Conservation (phyloP, 169 alveolate species). For the Perkinsus chesapeaki region DNA sequence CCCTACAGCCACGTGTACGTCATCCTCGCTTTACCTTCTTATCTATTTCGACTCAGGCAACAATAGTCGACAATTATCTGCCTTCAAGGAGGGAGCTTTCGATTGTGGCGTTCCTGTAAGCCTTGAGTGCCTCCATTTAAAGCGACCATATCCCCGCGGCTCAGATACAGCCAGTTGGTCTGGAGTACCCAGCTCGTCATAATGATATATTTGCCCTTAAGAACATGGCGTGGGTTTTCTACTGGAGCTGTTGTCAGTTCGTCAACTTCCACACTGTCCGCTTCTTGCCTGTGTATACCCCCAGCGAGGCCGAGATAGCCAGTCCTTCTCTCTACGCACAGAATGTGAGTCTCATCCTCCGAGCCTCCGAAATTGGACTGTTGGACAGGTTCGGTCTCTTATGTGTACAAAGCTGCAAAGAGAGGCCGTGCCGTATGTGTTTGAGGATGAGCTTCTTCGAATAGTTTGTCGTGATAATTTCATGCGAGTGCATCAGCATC, state of each 20-base stretch:
- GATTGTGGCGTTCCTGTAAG: neutral
- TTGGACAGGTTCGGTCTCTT: neutral
- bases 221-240: neutral
- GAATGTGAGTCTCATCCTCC: neutral
- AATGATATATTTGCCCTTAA: neutral
- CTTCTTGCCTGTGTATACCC: neutral
- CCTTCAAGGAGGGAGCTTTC: neutral
- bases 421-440: neutral
- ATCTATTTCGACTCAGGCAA: neutral
- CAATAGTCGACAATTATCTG: neutral
- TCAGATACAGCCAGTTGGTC: neutral
- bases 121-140: neutral
- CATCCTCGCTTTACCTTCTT: neutral
- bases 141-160: neutral
- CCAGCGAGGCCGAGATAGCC: neutral
- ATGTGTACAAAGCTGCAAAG: neutral
- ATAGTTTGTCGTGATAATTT: neutral
- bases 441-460: neutral
- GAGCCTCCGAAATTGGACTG: neutral
- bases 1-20: neutral
- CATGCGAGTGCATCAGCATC: slow-evolving; percentile 1
- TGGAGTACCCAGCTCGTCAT: neutral
- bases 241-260: neutral
- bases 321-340: neutral
- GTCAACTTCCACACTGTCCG: neutral